These are phyloP conservation scores for Nothophytophthora sp. DNA, from an alignment of 352 stramenopile genomes.

Conservation along the genomic window DNA sequence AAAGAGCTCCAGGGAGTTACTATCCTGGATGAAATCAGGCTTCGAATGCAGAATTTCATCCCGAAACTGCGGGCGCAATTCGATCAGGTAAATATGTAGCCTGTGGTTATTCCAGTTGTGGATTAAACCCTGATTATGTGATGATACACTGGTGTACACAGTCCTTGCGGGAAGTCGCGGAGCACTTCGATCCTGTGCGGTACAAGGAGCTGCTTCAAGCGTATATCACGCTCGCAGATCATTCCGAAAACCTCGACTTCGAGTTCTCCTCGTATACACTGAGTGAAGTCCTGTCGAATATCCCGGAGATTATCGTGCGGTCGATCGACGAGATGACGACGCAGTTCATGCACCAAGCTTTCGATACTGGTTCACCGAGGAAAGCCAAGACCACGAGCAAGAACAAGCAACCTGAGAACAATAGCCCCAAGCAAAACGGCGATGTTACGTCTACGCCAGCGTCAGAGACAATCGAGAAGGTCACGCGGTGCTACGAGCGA, in stretches of 20 bases:
- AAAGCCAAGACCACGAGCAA: conserved; percentile 24
- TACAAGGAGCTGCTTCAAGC: conserved; percentile 86
- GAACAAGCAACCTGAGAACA: conserved; percentile 6
- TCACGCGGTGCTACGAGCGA: conserved; percentile 64
- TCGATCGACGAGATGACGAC: conserved; percentile 74
- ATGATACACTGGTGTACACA: conserved; percentile 24
- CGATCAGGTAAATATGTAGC: conserved; percentile 52
- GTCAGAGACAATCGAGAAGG: conserved; percentile 53
- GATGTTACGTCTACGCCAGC: conserved; percentile 14
- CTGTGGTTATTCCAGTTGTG: neutral
- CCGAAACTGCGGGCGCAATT: conserved; percentile 72
- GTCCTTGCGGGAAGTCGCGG: conserved; percentile 73
- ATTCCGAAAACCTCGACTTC: conserved; percentile 76
- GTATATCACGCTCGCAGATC: conserved; percentile 77
- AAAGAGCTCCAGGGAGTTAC: conserved; percentile 50
- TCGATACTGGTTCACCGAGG: conserved; percentile 45
- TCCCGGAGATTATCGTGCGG: conserved; percentile 79
- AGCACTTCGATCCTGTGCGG: conserved; percentile 62
- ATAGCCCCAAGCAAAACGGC: conserved; percentile 22
- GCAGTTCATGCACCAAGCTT: conserved; percentile 44
- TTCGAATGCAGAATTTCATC: conserved; percentile 77
- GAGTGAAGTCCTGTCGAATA: conserved; percentile 70
- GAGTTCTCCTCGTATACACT: conserved; percentile 75
- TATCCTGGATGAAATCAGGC: conserved; percentile 59
- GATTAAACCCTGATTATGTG: neutral